Base-by-base conservation (phyloP, 176 grass and related monocot genomes). In the Phoenix dactylifera region DNA sequence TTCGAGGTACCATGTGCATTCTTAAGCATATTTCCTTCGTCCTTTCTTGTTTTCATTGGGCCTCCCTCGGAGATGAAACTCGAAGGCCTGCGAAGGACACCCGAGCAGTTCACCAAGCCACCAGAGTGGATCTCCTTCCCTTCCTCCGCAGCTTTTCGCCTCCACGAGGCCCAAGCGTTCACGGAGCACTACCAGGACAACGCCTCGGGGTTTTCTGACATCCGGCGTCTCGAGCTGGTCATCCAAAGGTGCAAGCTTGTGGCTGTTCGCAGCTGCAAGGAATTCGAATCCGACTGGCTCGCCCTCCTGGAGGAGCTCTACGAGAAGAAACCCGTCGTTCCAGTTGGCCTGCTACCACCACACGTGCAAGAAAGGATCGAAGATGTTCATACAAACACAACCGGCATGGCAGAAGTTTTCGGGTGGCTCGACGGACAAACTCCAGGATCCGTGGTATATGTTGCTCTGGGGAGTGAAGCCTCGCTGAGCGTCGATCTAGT, bases 401-500 rank as follows among this genome's bases (percentile, higher is more conserved):
- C 29, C 29, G 1, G 29, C 5, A 25, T 25, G 24, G 24, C 24
- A 2, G 29, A 32, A 32, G 29, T 75, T 4, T 53, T 83, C 7
- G 24, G 16, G 3, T 88, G 81, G 81, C 44, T 95, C 1, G 78
- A 76, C 44, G 29, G 17, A 0, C 85, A 85, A 49, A 22, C 60
- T 0, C 12, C 20, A 20, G 20, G 20, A 20, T 20, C 20, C 20
- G 20, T 20, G 20, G 20, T 20, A 20, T 20, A 20, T 19, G 58
- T 88, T 2, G 80, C 89, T 3, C 74, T 88, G 0, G 89, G 89
- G 3, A 88, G 72, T 16, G 89, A 88, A 63, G 75, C 71, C 1
- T 55, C 63, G 4, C 35, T 85, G n/a, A 85, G 67, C 2, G 44
- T 24, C 0, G 51, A 72, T 18, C 59, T 55, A 24, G 17, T 72